These are phyloP conservation scores for Ganoderma resinaceum DNA, from an alignment of 1,284 basidiomycete species.

Conservation along the genomic window DNA sequence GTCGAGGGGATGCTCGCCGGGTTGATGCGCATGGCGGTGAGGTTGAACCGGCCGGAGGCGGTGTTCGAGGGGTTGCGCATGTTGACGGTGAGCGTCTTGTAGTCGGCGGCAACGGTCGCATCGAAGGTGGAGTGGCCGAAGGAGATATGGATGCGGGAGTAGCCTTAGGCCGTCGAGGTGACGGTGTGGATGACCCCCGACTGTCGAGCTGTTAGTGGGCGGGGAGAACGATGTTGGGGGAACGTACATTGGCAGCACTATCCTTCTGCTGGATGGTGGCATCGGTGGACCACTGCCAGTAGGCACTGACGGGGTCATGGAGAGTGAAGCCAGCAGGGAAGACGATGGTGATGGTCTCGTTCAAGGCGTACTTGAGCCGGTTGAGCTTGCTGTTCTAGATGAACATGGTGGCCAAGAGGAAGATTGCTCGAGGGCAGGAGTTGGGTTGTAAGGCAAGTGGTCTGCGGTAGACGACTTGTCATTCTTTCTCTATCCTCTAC, in stretches of 20 bases:
- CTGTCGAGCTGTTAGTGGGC: not conserved
- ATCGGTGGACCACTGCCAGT: not conserved
- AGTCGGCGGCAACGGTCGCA: not conserved
- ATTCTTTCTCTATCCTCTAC: not conserved
- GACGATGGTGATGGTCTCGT: not conserved
- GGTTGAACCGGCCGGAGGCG: not conserved
- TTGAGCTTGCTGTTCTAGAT: too few relatives aligned
- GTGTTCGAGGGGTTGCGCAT: not conserved
- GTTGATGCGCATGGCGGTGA: not conserved
- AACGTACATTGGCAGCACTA: not conserved
- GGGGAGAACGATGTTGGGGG: not conserved
- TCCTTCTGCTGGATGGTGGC: not conserved
- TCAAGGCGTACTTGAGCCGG: not conserved
- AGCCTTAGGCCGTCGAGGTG: not conserved
- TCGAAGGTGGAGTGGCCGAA: slow-evolving; percentile 4
- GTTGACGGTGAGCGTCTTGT: not conserved
- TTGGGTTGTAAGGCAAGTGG: not conserved
- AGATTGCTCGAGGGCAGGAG: too few relatives aligned
- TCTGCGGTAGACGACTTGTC: not conserved
- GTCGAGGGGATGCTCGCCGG: not conserved
- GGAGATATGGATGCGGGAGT: not conserved
- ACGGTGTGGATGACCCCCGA: not conserved
- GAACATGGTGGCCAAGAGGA: too few relatives aligned
- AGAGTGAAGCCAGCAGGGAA: too few relatives aligned
- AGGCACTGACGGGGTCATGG: not conserved